Percentiles rank a stretch among this genome's conserved stretches.
These are phyloP conservation scores for Raddia guianensis DNA, from an alignment of 176 grass and related monocot species.

Conservation along the genomic window DNA sequence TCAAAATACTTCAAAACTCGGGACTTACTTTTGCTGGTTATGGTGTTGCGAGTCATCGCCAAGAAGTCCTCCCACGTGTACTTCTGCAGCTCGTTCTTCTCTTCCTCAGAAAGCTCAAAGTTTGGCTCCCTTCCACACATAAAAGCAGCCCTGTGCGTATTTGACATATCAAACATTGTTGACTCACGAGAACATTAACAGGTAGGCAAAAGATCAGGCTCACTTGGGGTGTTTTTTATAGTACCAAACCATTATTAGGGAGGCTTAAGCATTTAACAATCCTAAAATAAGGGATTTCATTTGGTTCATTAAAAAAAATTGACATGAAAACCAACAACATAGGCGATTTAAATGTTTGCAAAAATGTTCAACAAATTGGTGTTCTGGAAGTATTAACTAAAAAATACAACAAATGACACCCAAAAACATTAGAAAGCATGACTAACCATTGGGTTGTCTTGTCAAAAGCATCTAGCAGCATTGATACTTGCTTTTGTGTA, in stretches of 20 bases:
- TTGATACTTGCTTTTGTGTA: slow-evolving; percentile 6
- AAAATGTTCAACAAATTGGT: not conserved
- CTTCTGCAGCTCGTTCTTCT: slow-evolving; percentile 69
- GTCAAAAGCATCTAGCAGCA: slow-evolving; percentile 4
- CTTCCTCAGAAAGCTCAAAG: slow-evolving; percentile 76
- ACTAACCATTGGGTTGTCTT: slow-evolving; percentile 17
- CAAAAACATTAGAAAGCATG: not conserved
- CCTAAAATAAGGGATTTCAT: slow-evolving; percentile 11
- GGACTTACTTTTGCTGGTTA: slow-evolving; percentile 93
- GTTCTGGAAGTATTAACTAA: slow-evolving; percentile 4
- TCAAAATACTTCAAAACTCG: not conserved
- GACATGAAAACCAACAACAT: not conserved
- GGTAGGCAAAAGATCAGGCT: slow-evolving; percentile 6
- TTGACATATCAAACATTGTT: not conserved
- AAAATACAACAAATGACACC: not conserved
- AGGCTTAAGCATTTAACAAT: not conserved
- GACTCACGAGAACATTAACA: slow-evolving; percentile 8
- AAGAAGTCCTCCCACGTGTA: slow-evolving; percentile 89
- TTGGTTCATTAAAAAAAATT: not conserved
- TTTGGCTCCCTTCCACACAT: slow-evolving; percentile 99
- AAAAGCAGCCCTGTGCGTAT: slow-evolving; percentile 80
- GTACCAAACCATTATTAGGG: not conserved
- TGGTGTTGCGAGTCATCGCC: slow-evolving; percentile 75
- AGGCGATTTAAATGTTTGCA: not conserved
- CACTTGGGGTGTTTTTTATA: not conserved